Percentiles rank a stretch among this genome's conserved stretches.
phyloP scores from a whole-genome alignment of 257 asterid genomes.

The Capsicum chinense region DNA sequence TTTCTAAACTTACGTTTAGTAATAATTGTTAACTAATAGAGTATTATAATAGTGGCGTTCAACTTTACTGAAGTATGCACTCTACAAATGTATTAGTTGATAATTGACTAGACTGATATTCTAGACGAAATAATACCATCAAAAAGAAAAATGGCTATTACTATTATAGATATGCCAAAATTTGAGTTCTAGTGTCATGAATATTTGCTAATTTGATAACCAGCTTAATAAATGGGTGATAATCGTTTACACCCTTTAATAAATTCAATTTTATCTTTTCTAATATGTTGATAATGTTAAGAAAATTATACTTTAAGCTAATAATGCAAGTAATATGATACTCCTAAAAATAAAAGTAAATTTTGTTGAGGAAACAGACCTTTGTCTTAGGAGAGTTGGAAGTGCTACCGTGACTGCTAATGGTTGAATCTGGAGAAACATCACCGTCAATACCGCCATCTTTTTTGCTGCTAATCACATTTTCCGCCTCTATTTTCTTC shows the following conservation, averaged over 20 bases:
- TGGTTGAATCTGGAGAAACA: conserved; percentile 48
- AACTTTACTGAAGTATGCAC: no score
- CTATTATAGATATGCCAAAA: no score
- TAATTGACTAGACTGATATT: neutral
- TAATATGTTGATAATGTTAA: neutral
- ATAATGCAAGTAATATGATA: neutral
- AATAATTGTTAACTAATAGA: neutral
- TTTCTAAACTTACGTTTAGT: neutral
- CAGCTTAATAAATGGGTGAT: no score
- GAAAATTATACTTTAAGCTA: neutral
- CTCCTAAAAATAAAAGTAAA: no score
- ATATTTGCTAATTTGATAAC: no score
- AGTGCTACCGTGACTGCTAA: conserved; percentile 37
- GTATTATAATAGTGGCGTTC: neutral
- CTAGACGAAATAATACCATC: neutral
- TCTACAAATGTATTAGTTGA: neutral
- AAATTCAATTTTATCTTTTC: neutral
- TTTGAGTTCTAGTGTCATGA: no score
- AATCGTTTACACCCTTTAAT: no score
- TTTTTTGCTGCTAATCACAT: conserved; percentile 32
- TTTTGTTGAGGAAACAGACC: conserved; percentile 42
- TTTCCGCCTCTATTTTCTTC: conserved; percentile 23
- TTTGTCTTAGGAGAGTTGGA: conserved; percentile 48
- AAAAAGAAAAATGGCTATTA: no score
- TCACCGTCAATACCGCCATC: conserved; percentile 48